phyloP scores from a whole-genome alignment of 2,329 filamentous ascomycete species.

The Xylariaceae sp. region DNA sequence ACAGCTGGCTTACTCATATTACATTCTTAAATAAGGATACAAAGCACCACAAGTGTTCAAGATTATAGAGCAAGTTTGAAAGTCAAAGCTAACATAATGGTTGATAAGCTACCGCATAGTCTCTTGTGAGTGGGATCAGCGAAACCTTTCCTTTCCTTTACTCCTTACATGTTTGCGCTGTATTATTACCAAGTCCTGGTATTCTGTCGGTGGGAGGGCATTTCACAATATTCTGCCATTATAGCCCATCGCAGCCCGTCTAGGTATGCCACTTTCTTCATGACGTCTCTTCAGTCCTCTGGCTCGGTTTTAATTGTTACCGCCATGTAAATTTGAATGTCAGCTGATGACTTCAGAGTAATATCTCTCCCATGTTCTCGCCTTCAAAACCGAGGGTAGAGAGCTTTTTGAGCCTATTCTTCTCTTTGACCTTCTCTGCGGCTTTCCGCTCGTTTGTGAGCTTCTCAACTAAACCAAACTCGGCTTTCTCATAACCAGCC shows the following conservation, averaged over 20 bases:
- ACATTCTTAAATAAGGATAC: too few relatives aligned
- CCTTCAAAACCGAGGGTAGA: slow-evolving; percentile 85
- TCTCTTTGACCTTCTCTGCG: slow-evolving; percentile 74
- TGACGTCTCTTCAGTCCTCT: neutral
- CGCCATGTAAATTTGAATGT: neutral
- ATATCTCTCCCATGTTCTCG: slow-evolving; percentile 77
- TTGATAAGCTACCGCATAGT: neutral
- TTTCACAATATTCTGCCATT: slow-evolving; percentile 69
- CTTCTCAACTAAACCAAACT: slow-evolving; percentile 72
- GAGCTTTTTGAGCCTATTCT: slow-evolving; percentile 72
- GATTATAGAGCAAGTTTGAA: too few relatives aligned
- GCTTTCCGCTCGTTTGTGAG: slow-evolving; percentile 75
- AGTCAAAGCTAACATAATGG: neutral
- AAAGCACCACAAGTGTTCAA: too few relatives aligned
- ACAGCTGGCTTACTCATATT: too few relatives aligned
- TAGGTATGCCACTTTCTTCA: slow-evolving; percentile 2
- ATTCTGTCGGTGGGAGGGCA: slow-evolving; percentile 45
- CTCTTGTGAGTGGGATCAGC: neutral
- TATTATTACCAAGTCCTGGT: slow-evolving; percentile 8
- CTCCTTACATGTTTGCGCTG: slow-evolving; percentile 1
- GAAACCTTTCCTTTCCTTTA: slow-evolving; percentile 1
- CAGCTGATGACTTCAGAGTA: slow-evolving; percentile 52
- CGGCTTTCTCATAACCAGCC: slow-evolving; percentile 67
- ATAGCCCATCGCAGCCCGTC: slow-evolving; percentile 20
- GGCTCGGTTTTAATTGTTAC: neutral